phyloP scores from a whole-genome alignment of 2,329 filamentous ascomycete species.

The Aureobasidium lini region DNA sequence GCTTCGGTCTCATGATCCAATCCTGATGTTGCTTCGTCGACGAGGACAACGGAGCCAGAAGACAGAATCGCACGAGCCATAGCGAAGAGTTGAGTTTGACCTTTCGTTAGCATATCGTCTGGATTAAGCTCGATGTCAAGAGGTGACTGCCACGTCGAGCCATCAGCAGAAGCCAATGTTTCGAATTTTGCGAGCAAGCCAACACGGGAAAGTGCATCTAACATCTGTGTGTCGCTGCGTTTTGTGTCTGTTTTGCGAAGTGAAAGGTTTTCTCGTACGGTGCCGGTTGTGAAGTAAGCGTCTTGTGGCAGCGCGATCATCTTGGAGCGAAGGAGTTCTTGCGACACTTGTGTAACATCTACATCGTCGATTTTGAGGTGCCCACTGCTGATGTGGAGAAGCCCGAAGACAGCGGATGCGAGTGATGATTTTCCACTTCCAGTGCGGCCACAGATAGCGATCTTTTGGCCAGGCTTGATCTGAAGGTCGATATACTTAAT shows the following conservation, averaged over 20 bases:
- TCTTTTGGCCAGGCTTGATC: slow-evolving; percentile 41
- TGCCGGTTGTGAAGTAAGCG: slow-evolving; percentile 42
- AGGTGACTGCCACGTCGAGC: not conserved
- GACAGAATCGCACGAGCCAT: slow-evolving; percentile 41
- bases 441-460: slow-evolving; percentile 48
- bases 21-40: slow-evolving; percentile 37
- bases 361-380: slow-evolving; percentile 41
- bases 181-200: slow-evolving; percentile 37
- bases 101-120: slow-evolving; percentile 31
- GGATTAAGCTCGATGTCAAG: slow-evolving; percentile 14
- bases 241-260: slow-evolving; percentile 26
- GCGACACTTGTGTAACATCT: slow-evolving; percentile 38
- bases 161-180: slow-evolving; percentile 20
- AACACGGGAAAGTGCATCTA: slow-evolving; percentile 39
- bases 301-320: slow-evolving; percentile 47
- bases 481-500: slow-evolving; percentile 41
- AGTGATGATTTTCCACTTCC: slow-evolving; percentile 48
- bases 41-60: slow-evolving; percentile 36
- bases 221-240: slow-evolving; percentile 34
- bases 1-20: slow-evolving; percentile 23
- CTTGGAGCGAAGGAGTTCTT: slow-evolving; percentile 38
- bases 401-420: slow-evolving; percentile 41
- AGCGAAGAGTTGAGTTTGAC: slow-evolving; percentile 45
- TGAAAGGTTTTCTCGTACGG: slow-evolving; percentile 43
- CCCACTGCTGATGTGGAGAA: slow-evolving; percentile 39